These are phyloP conservation scores for Balamuthia mandrillaris DNA, from an alignment of 208 protist genomes.

Conservation along the genomic window DNA sequence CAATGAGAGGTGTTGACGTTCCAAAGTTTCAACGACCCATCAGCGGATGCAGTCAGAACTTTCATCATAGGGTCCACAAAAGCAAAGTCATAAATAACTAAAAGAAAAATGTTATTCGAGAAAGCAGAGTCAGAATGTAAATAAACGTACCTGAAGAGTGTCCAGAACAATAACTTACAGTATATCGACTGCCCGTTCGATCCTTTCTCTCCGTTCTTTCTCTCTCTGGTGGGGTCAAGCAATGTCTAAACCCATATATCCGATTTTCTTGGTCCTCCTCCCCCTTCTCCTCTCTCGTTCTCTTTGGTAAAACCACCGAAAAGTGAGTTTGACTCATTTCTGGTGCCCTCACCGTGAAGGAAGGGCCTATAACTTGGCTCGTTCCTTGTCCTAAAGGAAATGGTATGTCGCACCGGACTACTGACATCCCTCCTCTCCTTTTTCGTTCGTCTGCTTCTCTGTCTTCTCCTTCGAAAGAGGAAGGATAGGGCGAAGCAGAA, in stretches of 20 bases:
- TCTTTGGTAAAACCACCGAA: background rate
- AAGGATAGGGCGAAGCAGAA: background rate
- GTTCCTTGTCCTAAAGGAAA: background rate
- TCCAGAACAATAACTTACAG: background rate
- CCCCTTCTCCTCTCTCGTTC: too few relatives aligned
- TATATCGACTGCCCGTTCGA: background rate
- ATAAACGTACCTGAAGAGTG: background rate
- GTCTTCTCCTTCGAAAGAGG: background rate
- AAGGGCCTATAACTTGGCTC: background rate
- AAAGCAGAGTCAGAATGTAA: background rate
- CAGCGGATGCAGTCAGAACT: too few relatives aligned
- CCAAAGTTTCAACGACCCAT: too few relatives aligned
- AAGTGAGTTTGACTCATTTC: background rate
- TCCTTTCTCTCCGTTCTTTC: slow-evolving; percentile 7
- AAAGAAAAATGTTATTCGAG: background rate
- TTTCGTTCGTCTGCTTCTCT: too few relatives aligned
- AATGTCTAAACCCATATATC: background rate
- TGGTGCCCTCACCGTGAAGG: background rate
- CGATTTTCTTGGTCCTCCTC: background rate
- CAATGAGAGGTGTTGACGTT: too few relatives aligned
- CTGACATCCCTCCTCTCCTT: background rate
- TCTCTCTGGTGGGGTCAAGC: background rate
- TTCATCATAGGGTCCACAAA: slow-evolving; percentile 9
- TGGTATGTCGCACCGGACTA: background rate
- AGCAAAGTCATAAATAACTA: background rate